Percentiles rank a stretch among this genome's conserved stretches.
Conservation (phyloP, 2,329 filamentous ascomycete species). For the Podosphaera fusca region DNA sequence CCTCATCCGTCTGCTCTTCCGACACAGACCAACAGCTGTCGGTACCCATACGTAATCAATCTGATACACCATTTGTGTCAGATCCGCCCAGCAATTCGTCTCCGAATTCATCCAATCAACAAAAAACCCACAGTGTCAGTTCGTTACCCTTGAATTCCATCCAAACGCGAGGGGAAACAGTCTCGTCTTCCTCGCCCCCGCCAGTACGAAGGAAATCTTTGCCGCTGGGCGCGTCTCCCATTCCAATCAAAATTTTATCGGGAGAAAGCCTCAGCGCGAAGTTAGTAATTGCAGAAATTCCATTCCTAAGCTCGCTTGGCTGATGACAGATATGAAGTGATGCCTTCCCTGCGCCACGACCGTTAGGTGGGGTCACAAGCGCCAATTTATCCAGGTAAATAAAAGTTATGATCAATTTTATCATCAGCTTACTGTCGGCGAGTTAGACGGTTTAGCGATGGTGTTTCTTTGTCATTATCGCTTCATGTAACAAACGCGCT, state of each 20-base stretch:
- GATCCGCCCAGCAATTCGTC: conserved; percentile 3
- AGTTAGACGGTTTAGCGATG: too few relatives aligned
- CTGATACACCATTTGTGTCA: conserved; percentile 15
- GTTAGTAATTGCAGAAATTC: conserved; percentile 24
- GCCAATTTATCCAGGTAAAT: neutral
- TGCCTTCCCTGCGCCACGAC: conserved; percentile 19
- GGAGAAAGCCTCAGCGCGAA: conserved; percentile 17
- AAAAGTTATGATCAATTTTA: conserved; percentile 2
- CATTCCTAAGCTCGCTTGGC: conserved; percentile 25
- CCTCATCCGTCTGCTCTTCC: neutral
- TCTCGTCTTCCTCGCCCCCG: conserved; percentile 11
- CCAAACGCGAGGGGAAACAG: conserved; percentile 9
- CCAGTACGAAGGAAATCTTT: conserved; percentile 35
- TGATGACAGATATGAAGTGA: conserved; percentile 32
- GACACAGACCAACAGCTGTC: neutral
- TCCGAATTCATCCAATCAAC: conserved; percentile 2
- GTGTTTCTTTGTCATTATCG: neutral
- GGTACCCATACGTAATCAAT: neutral
- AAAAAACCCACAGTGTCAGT: conserved; percentile 4
- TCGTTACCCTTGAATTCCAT: conserved; percentile 7
- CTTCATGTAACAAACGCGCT: neutral
- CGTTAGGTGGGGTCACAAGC: neutral
- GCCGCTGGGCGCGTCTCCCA: conserved; percentile 28
- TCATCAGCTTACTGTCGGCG: too few relatives aligned
- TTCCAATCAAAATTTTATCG: conserved; percentile 26